These are phyloP conservation scores for Rhinocladiella mackenziei DNA, from an alignment of 2,329 filamentous ascomycete genomes.

Conservation along the genomic window DNA sequence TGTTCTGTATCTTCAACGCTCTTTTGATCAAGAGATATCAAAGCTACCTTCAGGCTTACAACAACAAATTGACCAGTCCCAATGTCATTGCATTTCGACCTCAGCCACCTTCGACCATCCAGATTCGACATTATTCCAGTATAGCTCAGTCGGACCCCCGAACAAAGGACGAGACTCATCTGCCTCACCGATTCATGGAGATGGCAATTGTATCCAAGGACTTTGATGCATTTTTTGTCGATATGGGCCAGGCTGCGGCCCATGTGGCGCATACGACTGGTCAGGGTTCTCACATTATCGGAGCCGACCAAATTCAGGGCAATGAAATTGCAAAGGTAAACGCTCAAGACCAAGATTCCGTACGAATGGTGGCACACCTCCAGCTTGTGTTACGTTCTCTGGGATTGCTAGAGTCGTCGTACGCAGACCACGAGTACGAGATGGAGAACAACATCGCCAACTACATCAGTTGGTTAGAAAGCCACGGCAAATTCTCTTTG, in stretches of 20 bases:
- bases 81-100: constrained; percentile 15
- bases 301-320: constrained; percentile 32
- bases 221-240: constrained; percentile 41
- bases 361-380: constrained; percentile 67
- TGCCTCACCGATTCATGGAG: constrained; percentile 45
- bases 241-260: constrained; percentile 41
- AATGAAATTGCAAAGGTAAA: constrained; percentile 37
- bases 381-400: constrained; percentile 63
- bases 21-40: constrained; percentile 76
- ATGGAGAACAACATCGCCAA: constrained; percentile 73
- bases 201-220: constrained; percentile 41
- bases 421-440: constrained; percentile 43
- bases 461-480: constrained; percentile 75
- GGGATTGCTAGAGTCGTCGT: constrained; percentile 46
- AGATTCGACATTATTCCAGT: constrained; percentile 17
- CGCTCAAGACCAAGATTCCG: constrained; percentile 53
- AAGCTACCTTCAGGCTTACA: constrained; percentile 52
- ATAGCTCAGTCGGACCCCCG: constrained; percentile 20
- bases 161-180: constrained; percentile 39
- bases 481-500: constrained; percentile 67
- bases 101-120: constrained; percentile 9
- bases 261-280: constrained; percentile 34
- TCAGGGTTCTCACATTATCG: constrained; percentile 34
- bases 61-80: constrained; percentile 47
- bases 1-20: constrained; percentile 87